Evolutionary conservation across 1,284 basidiomycete species (phyloP).

Genomic region (Ceratobasidium sp.): DNA sequence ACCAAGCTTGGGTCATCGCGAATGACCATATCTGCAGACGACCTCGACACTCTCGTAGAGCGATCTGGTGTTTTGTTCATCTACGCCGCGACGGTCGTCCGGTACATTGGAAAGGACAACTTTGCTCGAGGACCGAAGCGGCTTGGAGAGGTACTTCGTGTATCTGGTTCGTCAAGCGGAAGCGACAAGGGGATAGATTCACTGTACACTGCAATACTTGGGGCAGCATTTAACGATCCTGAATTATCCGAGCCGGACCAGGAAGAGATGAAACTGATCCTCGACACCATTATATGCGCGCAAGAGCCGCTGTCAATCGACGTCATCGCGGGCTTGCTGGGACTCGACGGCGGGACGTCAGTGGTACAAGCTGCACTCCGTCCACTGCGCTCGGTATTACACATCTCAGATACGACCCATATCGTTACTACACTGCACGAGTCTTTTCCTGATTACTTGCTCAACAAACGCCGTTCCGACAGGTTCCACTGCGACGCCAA

Average conservation of each 20-base stretch:
- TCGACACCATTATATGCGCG: too few relatives aligned
- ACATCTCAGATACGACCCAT: neutral
- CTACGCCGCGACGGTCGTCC: neutral
- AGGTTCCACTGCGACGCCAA: neutral
- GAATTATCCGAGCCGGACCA: neutral
- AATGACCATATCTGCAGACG: neutral
- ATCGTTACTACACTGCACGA: slow-evolving; percentile 2
- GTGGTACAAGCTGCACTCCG: neutral
- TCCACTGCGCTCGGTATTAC: neutral
- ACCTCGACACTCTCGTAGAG: too few relatives aligned
- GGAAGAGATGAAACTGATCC: neutral
- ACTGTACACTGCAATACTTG: neutral
- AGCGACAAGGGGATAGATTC: neutral
- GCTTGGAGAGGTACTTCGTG: neutral
- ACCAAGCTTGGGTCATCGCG: neutral
- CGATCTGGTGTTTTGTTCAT: slow-evolving; percentile 13
- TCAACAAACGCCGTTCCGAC: neutral
- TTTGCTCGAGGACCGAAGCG: neutral
- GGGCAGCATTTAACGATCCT: too few relatives aligned
- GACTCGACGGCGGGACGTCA: neutral
- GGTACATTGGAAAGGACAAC: neutral
- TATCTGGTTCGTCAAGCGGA: neutral
- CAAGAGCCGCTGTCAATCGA: neutral
- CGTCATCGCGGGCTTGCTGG: neutral
- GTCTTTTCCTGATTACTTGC: slow-evolving; percentile 5